phyloP scores from a whole-genome alignment of 805 yeast genomes.

The Candida gorgasii region DNA sequence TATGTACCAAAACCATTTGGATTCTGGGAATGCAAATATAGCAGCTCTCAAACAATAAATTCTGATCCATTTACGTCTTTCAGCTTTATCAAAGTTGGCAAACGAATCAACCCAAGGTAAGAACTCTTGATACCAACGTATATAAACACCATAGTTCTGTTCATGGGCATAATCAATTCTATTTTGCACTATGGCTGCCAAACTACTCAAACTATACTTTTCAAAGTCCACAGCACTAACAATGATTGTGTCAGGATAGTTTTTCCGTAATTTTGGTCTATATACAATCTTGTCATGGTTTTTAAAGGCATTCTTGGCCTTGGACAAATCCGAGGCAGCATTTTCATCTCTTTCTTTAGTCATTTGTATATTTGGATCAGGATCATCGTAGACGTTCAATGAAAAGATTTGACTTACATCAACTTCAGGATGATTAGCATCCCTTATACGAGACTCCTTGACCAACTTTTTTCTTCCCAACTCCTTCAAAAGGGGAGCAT shows the following conservation, averaged over 20 bases:
- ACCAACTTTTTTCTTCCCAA: conserved; percentile 55
- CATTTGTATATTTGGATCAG: conserved; percentile 32
- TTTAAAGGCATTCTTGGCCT: conserved; percentile 58
- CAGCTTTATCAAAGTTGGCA: conserved; percentile 40
- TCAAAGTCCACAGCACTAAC: conserved; percentile 82
- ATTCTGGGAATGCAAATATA: conserved; percentile 87
- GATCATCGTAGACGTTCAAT: conserved; percentile 46
- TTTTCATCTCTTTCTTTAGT: conserved; percentile 50
- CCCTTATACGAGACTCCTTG: conserved; percentile 46
- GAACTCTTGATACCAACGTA: conserved; percentile 85
- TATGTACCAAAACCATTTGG: conserved; percentile 88
- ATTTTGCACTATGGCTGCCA: conserved; percentile 75
- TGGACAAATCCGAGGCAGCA: conserved; percentile 40
- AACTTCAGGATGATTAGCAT: conserved; percentile 41
- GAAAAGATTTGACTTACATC: conserved; percentile 37
- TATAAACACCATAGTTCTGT: conserved; percentile 79
- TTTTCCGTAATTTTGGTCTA: conserved; percentile 32
- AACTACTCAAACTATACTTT: conserved; percentile 55
- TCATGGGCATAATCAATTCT: conserved; percentile 84
- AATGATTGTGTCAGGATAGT: conserved; percentile 65
- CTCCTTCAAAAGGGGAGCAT: conserved; percentile 61
- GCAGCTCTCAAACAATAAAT: conserved; percentile 75
- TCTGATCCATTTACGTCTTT: conserved; percentile 62
- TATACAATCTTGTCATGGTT: conserved; percentile 64
- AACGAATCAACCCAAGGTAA: conserved; percentile 53